phyloP scores from a whole-genome alignment of 768 basidiomycete genomes.

The Amanita muscaria region DNA sequence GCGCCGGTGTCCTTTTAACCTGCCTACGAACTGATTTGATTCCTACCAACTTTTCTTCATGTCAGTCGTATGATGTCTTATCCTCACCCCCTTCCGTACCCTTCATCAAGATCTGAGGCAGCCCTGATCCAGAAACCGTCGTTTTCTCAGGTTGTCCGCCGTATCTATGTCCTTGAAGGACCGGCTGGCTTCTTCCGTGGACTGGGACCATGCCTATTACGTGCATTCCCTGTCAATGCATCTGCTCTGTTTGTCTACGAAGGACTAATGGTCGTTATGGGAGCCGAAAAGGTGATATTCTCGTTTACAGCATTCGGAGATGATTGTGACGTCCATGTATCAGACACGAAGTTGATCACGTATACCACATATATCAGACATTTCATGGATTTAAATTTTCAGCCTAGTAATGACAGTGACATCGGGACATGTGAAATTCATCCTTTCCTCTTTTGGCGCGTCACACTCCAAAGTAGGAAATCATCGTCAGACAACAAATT shows the following conservation, averaged over 20 bases:
- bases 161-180: conserved; percentile 47
- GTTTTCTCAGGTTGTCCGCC: conserved; percentile 39
- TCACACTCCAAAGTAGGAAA: conserved; percentile 20
- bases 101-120: conserved; percentile 20
- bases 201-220: conserved; percentile 54
- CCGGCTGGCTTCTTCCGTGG: conserved; percentile 55
- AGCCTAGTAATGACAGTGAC: neutral
- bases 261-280: conserved; percentile 54
- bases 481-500: neutral
- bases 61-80: conserved; percentile 58
- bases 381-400: too few relatives aligned
- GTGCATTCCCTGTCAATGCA: conserved; percentile 75
- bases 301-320: conserved; percentile 19
- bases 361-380: too few relatives aligned
- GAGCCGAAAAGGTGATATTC: conserved; percentile 51
- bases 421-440: neutral
- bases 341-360: conserved; percentile 9
- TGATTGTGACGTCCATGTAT: conserved; percentile 1
- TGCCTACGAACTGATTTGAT: neutral
- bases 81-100: conserved; percentile 38
- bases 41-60: conserved; percentile 6
- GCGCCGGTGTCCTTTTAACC: neutral
- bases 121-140: conserved; percentile 30
- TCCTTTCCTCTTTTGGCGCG: conserved; percentile 24
- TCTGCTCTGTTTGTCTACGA: conserved; percentile 76